phyloP scores from a whole-genome alignment of 805 yeast genomes.

The Jamesozyma gamospora region DNA sequence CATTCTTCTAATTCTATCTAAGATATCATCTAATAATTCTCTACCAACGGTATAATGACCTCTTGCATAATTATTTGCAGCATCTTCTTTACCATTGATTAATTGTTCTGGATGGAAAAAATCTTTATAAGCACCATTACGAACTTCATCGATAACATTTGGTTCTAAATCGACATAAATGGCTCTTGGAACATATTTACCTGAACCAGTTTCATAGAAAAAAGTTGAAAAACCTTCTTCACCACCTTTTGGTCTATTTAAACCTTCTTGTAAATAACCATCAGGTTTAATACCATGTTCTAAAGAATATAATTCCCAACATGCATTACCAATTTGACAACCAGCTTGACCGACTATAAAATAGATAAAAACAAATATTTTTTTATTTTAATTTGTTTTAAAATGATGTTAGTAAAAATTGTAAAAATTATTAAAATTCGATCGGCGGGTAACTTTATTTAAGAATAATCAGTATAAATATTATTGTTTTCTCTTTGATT shows the following conservation, averaged over 20 bases:
- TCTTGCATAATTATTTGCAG: slow-evolving; percentile 97
- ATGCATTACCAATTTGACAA: slow-evolving; percentile 97
- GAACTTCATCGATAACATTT: slow-evolving; percentile 93
- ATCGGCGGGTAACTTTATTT: too few relatives aligned
- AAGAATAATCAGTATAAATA: too few relatives aligned
- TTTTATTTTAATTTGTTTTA: too few relatives aligned
- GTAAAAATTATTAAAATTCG: too few relatives aligned
- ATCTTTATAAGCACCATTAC: slow-evolving; percentile 86
- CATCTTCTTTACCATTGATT: slow-evolving; percentile 96
- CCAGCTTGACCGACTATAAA: slow-evolving; percentile 73
- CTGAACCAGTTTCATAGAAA: slow-evolving; percentile 90
- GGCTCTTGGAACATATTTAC: slow-evolving; percentile 97
- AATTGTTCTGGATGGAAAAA: slow-evolving; percentile 97
- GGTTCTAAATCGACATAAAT: slow-evolving; percentile 96
- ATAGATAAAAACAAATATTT: background rate
- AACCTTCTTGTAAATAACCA: slow-evolving; percentile 74
- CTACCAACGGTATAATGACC: slow-evolving; percentile 98
- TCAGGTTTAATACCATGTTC: slow-evolving; percentile 98
- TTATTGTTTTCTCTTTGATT: too few relatives aligned
- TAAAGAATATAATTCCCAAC: slow-evolving; percentile 96
- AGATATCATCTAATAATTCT: slow-evolving; percentile 85
- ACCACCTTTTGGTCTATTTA: slow-evolving; percentile 78
- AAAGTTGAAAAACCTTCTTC: slow-evolving; percentile 97
- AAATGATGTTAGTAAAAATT: too few relatives aligned
- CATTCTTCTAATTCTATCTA: slow-evolving; percentile 94